Evolutionary conservation across 2,329 filamentous ascomycete genomes (phyloP), one percentile per base, ranked within the genome.

Genomic region (Seiridium unicorne): DNA sequence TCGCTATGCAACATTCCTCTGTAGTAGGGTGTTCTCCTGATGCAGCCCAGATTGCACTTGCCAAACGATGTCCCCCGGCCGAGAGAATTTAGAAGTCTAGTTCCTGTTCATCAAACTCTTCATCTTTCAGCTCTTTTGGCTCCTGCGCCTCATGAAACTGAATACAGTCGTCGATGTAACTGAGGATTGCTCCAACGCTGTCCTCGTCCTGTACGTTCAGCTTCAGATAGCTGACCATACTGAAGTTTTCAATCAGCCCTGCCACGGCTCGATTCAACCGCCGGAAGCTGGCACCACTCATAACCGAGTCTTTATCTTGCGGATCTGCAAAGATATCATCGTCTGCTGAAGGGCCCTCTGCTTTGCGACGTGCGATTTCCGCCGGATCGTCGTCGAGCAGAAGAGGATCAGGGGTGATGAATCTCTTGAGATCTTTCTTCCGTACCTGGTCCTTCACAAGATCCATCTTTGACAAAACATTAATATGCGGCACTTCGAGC

Each of bases 391-490:
- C 92, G 63, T 97, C 90, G 48, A 99, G 79, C 51, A 97, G 78
- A 31, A 86, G 86, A 3, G 89, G 86, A 72, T 98, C 94, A 1
- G 95, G 93, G 57, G 94, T 92, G 60, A 96, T 80, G 72, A 97
- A 99, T 31, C 92, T 85, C 78, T 96, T 96, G 62, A 99, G 74
- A 68, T 98, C 93, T 74, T 90, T 90, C 75, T 92, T 92, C 61
- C 89, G 88, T 34, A 98, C 85, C 75, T 95, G 91, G 44, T 91
- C 92, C 73, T 95, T 95, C 66, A 98, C 88, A 62, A 98, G 84
- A 73, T 99, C 95, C 93, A 98, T 98, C 79, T 99, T 99, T 72
- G 90, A 96, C 59, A 99, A 80, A 62, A 99, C 90, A 73, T 99
- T 99, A 72, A 99, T 87, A 73, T 99, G 95, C 4, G 95, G 95